Evolutionary conservation across 208 protist genomes (phyloP), one percentile per base, ranked within the genome.

Genomic region (Novymonas esmeraldas): DNA sequence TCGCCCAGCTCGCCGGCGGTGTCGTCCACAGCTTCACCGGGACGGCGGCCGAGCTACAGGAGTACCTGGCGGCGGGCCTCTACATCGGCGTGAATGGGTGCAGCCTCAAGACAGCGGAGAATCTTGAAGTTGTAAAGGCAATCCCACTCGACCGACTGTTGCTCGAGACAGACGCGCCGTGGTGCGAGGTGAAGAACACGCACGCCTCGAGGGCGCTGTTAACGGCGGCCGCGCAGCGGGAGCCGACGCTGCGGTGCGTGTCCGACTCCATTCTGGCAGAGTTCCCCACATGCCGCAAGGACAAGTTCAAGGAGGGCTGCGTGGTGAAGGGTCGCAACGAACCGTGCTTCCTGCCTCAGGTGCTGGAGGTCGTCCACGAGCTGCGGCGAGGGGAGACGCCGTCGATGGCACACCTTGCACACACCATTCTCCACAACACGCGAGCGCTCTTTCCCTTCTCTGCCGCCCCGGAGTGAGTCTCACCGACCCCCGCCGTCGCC

Each of bases 1-100:
- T 65, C 38, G 34, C 84, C 11, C 63, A 82, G 14, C 68, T 96
- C 29, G 31, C 2, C 7, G 76, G 78, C n/a, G 92, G 92, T 18
- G 96, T 98, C 13, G 95, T 98, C 34, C 98, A 99, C 79, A 98
- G 91, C 45, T 99, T 98, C 78, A 97, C 92, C 7, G 97, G 95
- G 18, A 88, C 79, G n/a, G 13, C 33, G 6, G 77, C 87, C 38
- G 94, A 98, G 45, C 56, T 96, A 9, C 62, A 92, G 5, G 56
- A 57, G 33, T 74, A 98, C 39, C 54, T 99, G 0, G 81, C 82
- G 6, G 59, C 95, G 14, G 87, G 78, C 14, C 69, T 98, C 16
- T 98, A 87, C 70, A 98, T 99, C 81, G 97, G 97, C 22, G 75
- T 98, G 20, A 98, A 98, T 68, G 95, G 97, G 0, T 98, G 95